Percentiles rank a stretch among this genome's conserved stretches.
These are phyloP conservation scores for Penicillium cataractarum DNA, from an alignment of 495 filamentous ascomycete species.

Conservation along the genomic window DNA sequence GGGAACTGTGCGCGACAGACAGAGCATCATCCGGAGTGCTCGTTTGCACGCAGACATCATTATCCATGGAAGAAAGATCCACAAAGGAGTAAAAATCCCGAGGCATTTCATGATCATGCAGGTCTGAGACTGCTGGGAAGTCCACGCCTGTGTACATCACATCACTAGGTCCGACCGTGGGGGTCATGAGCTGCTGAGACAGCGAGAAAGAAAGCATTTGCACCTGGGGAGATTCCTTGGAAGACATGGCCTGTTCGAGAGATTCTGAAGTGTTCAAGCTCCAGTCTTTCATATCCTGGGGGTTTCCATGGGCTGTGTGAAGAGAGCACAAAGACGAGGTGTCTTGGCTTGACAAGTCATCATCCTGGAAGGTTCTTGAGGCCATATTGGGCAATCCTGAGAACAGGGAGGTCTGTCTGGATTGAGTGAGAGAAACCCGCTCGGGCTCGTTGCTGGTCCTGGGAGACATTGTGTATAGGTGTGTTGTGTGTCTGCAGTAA, in stretches of 20 bases:
- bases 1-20: constrained; percentile 47
- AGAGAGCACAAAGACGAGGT: constrained; percentile 49
- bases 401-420: constrained; percentile 43
- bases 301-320: constrained; percentile 40
- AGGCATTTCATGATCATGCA: constrained; percentile 44
- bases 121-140: constrained; percentile 45
- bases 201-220: constrained; percentile 53
- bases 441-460: constrained; percentile 43
- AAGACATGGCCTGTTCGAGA: constrained; percentile 42
- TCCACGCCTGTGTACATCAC: constrained; percentile 51
- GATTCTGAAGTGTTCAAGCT: constrained; percentile 44
- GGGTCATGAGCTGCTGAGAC: constrained; percentile 49
- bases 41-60: constrained; percentile 46
- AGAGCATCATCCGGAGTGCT: constrained; percentile 48
- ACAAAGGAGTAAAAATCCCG: constrained; percentile 49
- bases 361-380: constrained; percentile 51
- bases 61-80: constrained; percentile 49
- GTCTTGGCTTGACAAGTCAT: constrained; percentile 52
- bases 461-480: constrained; percentile 40
- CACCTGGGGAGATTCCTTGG: constrained; percentile 48
- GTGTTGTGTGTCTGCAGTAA: neutral
- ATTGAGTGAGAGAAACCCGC: constrained; percentile 40
- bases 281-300: constrained; percentile 48
- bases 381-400: constrained; percentile 46
- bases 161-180: constrained; percentile 48